phyloP scores from a whole-genome alignment of 2,329 filamentous ascomycete genomes.

The Periconia digitata region DNA sequence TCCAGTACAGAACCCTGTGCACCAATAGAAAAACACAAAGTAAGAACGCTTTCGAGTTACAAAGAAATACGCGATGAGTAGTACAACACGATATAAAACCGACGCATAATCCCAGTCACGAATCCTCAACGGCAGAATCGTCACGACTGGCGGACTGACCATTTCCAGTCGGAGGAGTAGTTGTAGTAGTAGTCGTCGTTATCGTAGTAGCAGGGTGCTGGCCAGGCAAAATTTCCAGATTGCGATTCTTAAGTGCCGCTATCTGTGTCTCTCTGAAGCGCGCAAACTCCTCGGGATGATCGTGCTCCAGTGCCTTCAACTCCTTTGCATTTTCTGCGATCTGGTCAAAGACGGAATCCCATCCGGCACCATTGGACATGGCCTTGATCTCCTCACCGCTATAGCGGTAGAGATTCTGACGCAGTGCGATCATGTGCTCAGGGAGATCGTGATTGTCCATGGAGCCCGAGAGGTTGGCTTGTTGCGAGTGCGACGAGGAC shows the following conservation, averaged over 20 bases:
- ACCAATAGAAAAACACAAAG: no score
- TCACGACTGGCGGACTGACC: no score
- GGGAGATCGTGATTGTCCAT: conserved; percentile 39
- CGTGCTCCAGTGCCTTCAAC: conserved; percentile 60
- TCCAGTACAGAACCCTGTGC: no score
- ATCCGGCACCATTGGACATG: conserved; percentile 60
- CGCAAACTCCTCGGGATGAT: conserved; percentile 36
- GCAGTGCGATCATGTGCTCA: conserved; percentile 55
- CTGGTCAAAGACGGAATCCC: conserved; percentile 63
- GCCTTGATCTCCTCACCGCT: conserved; percentile 60
- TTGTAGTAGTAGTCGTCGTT: neutral
- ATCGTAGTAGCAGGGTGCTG: neutral
- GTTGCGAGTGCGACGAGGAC: conserved; percentile 20
- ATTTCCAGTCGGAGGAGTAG: no score
- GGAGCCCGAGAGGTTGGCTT: conserved; percentile 30
- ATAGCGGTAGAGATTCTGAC: conserved; percentile 65
- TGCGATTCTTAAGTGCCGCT: conserved; percentile 40
- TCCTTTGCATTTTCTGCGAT: conserved; percentile 66
- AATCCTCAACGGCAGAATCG: conserved; percentile 2
- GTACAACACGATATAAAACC: no score
- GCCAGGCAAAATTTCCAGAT: conserved; percentile 9
- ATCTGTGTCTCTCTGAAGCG: conserved; percentile 40
- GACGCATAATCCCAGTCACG: no score
- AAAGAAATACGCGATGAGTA: no score
- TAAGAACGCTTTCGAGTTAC: no score